Conservation (phyloP, 352 stramenopile genomes). For the Phytophthora hibernalis region DNA sequence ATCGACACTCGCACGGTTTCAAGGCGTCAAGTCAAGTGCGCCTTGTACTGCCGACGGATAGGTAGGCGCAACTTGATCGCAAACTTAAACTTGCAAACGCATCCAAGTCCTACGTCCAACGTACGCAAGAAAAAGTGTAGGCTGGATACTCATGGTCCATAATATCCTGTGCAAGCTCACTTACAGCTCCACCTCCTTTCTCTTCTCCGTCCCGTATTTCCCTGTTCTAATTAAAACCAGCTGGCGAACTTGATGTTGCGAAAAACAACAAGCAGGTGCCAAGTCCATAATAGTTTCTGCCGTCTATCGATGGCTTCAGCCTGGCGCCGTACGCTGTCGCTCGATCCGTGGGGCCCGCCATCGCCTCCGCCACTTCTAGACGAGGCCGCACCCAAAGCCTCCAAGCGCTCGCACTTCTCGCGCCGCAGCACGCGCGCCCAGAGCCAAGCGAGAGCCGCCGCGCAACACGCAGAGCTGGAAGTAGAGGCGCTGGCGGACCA, state of each 20-base stretch:
- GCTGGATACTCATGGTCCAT: slow-evolving; percentile 25
- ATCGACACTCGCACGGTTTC: slow-evolving; percentile 13
- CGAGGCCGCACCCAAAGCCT: slow-evolving; percentile 15
- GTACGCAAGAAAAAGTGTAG: slow-evolving; percentile 26
- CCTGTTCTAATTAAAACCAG: neutral
- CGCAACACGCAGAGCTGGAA: slow-evolving; percentile 40
- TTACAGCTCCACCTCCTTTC: neutral
- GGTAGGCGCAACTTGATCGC: no score
- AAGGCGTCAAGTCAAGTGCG: no score
- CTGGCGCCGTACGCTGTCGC: slow-evolving; percentile 11
- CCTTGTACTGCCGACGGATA: neutral
- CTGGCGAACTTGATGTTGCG: neutral
- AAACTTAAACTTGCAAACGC: slow-evolving; percentile 3
- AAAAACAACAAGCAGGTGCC: slow-evolving; percentile 25
- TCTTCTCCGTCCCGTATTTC: slow-evolving; percentile 1
- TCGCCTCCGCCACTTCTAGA: slow-evolving; percentile 36
- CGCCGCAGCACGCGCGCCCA: slow-evolving; percentile 10
- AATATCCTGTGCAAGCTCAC: slow-evolving; percentile 7
- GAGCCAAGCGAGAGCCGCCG: slow-evolving; percentile 5
- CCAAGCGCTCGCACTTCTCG: slow-evolving; percentile 25
- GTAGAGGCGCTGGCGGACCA: slow-evolving; percentile 37
- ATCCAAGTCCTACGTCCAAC: slow-evolving; percentile 24
- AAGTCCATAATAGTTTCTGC: slow-evolving; percentile 17
- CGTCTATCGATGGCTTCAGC: slow-evolving; percentile 26
- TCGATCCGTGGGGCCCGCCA: slow-evolving; percentile 10